These are phyloP conservation scores for Suillus variegatus DNA, from an alignment of 768 basidiomycete species.

Conservation along the genomic window DNA sequence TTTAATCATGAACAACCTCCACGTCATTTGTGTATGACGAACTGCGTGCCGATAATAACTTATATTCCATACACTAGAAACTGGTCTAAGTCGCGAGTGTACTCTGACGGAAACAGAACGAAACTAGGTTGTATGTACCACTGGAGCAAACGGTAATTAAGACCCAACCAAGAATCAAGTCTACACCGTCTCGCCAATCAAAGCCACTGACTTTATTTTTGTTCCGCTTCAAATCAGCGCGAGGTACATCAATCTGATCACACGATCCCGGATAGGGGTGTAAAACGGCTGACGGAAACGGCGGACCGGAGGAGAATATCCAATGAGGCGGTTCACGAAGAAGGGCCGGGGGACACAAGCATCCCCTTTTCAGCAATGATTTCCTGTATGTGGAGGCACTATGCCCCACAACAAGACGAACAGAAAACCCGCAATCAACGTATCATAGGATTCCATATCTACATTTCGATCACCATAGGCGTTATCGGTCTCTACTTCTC, in stretches of 20 bases:
- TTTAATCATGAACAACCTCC: neutral
- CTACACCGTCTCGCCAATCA: neutral
- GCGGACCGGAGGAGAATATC: neutral
- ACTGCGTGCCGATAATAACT: neutral
- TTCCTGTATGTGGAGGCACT: neutral
- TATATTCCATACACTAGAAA: neutral
- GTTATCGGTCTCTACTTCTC: no score
- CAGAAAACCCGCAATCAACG: no score
- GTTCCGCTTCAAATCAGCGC: neutral
- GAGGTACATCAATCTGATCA: no score
- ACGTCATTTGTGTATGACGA: neutral
- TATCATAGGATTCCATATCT: no score
- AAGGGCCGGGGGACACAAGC: neutral
- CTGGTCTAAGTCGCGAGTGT: neutral
- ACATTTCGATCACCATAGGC: no score
- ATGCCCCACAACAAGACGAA: no score
- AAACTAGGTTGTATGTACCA: neutral
- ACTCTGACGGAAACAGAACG: neutral
- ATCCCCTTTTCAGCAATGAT: neutral
- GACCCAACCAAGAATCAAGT: neutral
- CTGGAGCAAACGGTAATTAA: neutral
- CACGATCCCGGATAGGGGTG: neutral
- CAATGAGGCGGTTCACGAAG: neutral
- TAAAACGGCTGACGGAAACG: neutral
- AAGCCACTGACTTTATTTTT: neutral